Conservation (phyloP, 768 basidiomycete species). For the Collybia nuda region DNA sequence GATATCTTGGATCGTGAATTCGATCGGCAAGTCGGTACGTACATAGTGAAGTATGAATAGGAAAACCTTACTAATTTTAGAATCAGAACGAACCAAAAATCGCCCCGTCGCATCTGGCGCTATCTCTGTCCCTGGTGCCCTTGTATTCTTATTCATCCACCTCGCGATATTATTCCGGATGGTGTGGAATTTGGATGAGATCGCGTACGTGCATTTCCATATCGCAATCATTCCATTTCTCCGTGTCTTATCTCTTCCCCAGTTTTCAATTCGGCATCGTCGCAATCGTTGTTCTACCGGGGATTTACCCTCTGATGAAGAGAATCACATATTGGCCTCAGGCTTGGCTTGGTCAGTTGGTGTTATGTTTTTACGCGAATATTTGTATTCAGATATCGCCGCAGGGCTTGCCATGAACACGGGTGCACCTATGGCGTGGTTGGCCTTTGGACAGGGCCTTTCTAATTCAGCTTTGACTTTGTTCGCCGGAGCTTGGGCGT, state of each 20-base stretch:
- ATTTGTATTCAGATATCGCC: not conserved
- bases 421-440: slow-evolving; percentile 30
- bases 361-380: not conserved
- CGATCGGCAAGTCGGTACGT: slow-evolving; percentile 35
- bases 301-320: slow-evolving; percentile 39
- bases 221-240: not conserved
- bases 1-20: slow-evolving; percentile 26
- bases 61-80: not conserved
- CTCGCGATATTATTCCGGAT: slow-evolving; percentile 12
- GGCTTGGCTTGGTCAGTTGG: slow-evolving; percentile 33
- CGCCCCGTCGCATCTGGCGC: slow-evolving; percentile 29
- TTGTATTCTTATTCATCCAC: slow-evolving; percentile 21
- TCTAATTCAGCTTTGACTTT: slow-evolving; percentile 10
- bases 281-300: slow-evolving; percentile 17
- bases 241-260: not conserved
- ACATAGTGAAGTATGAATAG: no score
- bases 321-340: slow-evolving; percentile 42
- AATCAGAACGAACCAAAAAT: slow-evolving; percentile 29
- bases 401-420: slow-evolving; percentile 32
- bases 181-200: slow-evolving; percentile 15
- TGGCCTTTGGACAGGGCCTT: slow-evolving; percentile 15
- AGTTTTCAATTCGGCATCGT: slow-evolving; percentile 13
- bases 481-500: slow-evolving; percentile 17
- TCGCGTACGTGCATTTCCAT: slow-evolving; percentile 9
- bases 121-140: slow-evolving; percentile 28